phyloP scores from a whole-genome alignment of 192 early-diverging fungal species.

The Coemansia reversa region DNA sequence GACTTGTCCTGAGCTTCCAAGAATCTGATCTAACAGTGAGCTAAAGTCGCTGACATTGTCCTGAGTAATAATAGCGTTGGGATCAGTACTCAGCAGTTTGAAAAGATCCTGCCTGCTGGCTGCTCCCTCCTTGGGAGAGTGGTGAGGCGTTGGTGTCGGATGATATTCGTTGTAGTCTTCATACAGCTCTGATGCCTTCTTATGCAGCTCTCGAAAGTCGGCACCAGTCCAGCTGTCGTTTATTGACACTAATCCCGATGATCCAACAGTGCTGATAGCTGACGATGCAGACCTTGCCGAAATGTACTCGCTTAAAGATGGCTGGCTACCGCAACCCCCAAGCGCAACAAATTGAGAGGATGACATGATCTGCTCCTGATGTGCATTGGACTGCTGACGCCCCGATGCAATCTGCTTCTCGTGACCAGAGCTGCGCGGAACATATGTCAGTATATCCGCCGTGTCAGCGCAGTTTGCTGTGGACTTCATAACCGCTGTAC shows the following conservation, averaged over 20 bases:
- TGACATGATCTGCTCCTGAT: background rate
- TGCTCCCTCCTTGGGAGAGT: conserved; percentile 42
- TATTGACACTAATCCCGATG: conserved; percentile 7
- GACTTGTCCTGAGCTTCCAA: conserved; percentile 16
- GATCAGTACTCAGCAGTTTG: conserved; percentile 34
- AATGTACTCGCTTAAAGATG: conserved; percentile 50
- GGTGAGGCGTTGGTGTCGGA: conserved; percentile 52
- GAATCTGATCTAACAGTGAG: conserved; percentile 32
- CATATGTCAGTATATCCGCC: background rate
- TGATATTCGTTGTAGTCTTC: conserved; percentile 44
- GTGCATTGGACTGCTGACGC: background rate
- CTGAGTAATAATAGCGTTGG: conserved; percentile 38
- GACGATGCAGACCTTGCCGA: conserved; percentile 19
- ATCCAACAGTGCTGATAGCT: background rate
- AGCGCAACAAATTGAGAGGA: background rate
- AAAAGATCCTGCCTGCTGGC: conserved; percentile 28
- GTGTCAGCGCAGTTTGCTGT: background rate
- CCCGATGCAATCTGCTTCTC: background rate
- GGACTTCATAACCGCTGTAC: background rate
- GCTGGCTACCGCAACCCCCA: conserved; percentile 17
- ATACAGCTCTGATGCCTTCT: conserved; percentile 31
- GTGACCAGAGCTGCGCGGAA: background rate
- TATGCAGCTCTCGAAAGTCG: conserved; percentile 37
- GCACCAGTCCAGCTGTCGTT: conserved; percentile 46
- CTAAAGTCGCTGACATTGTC: conserved; percentile 43